Percentiles rank a stretch among this genome's conserved stretches.
Conservation (phyloP, 176 grass and related monocot species). For the Triticum timopheevii region DNA sequence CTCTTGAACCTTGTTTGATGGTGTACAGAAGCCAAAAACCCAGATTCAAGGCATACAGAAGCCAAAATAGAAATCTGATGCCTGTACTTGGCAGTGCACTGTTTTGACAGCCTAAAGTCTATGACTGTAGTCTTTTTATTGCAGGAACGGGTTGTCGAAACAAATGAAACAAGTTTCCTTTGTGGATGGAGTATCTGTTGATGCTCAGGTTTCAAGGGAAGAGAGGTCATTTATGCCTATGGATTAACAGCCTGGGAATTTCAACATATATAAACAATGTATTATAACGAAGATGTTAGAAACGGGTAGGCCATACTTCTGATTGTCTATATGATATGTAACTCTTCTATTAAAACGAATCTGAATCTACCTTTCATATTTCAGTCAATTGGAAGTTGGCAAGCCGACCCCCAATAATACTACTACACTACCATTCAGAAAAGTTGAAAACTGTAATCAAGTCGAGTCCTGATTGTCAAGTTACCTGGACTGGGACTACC, state of each 20-base stretch:
- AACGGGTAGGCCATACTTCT: slow-evolving; percentile 62
- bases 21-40: too few species aligned
- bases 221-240: slow-evolving; percentile 78
- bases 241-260: slow-evolving; percentile 98
- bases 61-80: not conserved
- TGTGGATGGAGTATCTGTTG: slow-evolving; percentile 68
- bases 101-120: slow-evolving; percentile 1
- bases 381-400: slow-evolving; percentile 88
- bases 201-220: slow-evolving; percentile 87
- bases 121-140: slow-evolving; percentile 26
- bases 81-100: slow-evolving; percentile 5
- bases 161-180: slow-evolving; percentile 87
- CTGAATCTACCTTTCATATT: slow-evolving; percentile 14
- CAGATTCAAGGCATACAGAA: not conserved
- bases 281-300: slow-evolving; percentile 79
- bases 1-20: too few species aligned
- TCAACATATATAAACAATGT: slow-evolving; percentile 74
- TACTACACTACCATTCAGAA: slow-evolving; percentile 78
- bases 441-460: slow-evolving; percentile 98
- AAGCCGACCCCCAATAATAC: slow-evolving; percentile 82
- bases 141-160: slow-evolving; percentile 86
- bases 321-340: not conserved
- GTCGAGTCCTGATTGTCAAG: slow-evolving; percentile 19
- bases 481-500: too few species aligned
- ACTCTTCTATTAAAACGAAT: not conserved